A percentile compares a stretch with the other conserved stretches of the same genome.
Evolutionary conservation across 2,329 filamentous ascomycete species (phyloP).

Genomic region (Neurospora sp.): DNA sequence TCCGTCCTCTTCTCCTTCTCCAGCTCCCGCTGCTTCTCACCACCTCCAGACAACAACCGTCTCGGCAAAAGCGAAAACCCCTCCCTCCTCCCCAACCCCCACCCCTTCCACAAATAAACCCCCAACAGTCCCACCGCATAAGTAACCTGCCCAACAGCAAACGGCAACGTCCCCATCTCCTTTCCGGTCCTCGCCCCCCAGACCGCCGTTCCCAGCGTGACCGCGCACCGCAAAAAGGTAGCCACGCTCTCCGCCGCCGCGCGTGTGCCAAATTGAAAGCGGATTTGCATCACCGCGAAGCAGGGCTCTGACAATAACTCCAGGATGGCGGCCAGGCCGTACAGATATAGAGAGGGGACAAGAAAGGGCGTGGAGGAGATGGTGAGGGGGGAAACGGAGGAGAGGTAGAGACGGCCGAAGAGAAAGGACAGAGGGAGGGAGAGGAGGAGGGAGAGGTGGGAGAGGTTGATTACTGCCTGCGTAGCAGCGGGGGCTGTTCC

Average conservation of each 20-base stretch:
- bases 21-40: constrained; percentile 6
- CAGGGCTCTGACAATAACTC: constrained; percentile 82
- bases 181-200: constrained; percentile 38
- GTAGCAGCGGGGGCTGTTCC: too few species aligned
- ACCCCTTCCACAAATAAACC: constrained; percentile 60
- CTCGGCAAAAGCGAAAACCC: constrained; percentile 61
- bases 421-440: constrained; percentile 55
- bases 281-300: constrained; percentile 79
- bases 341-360: constrained; percentile 39
- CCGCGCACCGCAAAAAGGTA: constrained; percentile 65
- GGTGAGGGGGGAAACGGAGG: constrained; percentile 35
- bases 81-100: constrained; percentile 41
- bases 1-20: not conserved
- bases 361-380: constrained; percentile 56
- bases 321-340: constrained; percentile 48
- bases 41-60: constrained; percentile 19
- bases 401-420: constrained; percentile 60
- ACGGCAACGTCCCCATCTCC: constrained; percentile 71
- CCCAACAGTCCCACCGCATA: constrained; percentile 61
- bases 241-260: constrained; percentile 77
- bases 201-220: constrained; percentile 62
- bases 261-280: constrained; percentile 68
- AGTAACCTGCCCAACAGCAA: constrained; percentile 74
- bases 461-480: constrained; percentile 66
- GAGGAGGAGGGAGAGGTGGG: constrained; percentile 66